Evolutionary conservation across 225 moss, liverwort and hornwort species (phyloP).

Genomic region (Lunularia cruciata): DNA sequence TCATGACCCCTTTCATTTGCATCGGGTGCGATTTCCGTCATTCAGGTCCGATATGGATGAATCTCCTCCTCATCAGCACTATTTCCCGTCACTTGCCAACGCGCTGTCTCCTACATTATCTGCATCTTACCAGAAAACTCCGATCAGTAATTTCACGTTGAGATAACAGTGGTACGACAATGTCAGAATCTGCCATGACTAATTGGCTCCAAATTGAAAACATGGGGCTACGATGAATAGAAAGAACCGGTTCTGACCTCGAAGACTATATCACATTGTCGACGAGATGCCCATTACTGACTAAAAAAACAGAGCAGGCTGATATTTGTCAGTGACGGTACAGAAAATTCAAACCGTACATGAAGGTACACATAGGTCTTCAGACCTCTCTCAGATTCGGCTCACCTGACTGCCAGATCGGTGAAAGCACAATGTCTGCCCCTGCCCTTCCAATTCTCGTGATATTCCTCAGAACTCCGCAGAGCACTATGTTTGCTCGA

Average conservation of each 20-base stretch:
- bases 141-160: neutral
- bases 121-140: neutral
- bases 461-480: neutral
- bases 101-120: neutral
- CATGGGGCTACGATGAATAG: too few relatives aligned
- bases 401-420: neutral
- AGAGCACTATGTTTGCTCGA: neutral
- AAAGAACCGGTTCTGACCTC: too few relatives aligned
- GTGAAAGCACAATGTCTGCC: neutral
- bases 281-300: too few relatives aligned
- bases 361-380: too few relatives aligned
- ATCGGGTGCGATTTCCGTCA: constrained; percentile 29
- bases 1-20: constrained; percentile 28
- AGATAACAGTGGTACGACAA: neutral
- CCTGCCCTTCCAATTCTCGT: neutral
- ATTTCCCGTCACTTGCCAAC: neutral
- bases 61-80: neutral
- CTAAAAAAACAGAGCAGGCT: neutral
- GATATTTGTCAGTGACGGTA: neutral
- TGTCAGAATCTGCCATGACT: neutral
- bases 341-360: neutral
- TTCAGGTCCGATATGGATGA: constrained; percentile 10
- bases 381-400: neutral
- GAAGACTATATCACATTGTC: too few relatives aligned
- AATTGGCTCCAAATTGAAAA: neutral